A percentile compares a stretch with the other conserved stretches of the same genome.
These are phyloP conservation scores for Diutina ranongensis DNA, from an alignment of 1,139 yeast genomes.

Conservation along the genomic window DNA sequence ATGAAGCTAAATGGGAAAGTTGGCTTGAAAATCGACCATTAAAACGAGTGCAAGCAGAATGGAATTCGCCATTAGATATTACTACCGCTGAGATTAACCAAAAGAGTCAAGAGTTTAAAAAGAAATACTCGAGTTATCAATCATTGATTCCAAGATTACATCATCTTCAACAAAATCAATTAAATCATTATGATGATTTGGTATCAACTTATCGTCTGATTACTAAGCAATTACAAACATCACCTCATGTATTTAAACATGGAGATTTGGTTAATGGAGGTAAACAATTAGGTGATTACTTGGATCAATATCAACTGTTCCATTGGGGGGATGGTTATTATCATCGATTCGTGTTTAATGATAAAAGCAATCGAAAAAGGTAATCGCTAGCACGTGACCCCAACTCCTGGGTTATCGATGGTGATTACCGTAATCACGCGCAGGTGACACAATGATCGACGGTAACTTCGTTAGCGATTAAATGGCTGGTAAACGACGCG, in stretches of 20 bases:
- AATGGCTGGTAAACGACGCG: too few species aligned
- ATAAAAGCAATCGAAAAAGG: too few species aligned
- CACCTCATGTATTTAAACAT: slow-evolving; percentile 20
- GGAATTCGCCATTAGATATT: slow-evolving; percentile 17
- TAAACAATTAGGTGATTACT: slow-evolving; percentile 22
- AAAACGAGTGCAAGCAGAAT: slow-evolving; percentile 9
- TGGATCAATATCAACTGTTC: slow-evolving; percentile 9
- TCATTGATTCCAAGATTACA: slow-evolving; percentile 10
- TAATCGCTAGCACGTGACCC: neutral
- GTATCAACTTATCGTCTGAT: slow-evolving; percentile 13
- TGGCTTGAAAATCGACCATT: slow-evolving; percentile 9
- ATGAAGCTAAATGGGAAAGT: slow-evolving; percentile 29
- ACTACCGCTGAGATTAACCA: slow-evolving; percentile 13
- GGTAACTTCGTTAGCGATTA: too few species aligned
- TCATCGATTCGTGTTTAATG: neutral
- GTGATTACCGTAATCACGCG: too few species aligned
- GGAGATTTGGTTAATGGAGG: slow-evolving; percentile 24
- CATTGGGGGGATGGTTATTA: slow-evolving; percentile 1
- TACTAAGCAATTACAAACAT: slow-evolving; percentile 11
- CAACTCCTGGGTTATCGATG: too few species aligned
- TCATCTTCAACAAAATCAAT: slow-evolving; percentile 16
- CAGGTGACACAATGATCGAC: too few species aligned
- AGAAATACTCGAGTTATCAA: slow-evolving; percentile 11
- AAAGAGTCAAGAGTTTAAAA: slow-evolving; percentile 9
- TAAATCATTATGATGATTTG: slow-evolving; percentile 15